A percentile compares a stretch with the other conserved stretches of the same genome.
Evolutionary conservation across 352 stramenopile species (phyloP).

Genomic region (Pythium biforme): DNA sequence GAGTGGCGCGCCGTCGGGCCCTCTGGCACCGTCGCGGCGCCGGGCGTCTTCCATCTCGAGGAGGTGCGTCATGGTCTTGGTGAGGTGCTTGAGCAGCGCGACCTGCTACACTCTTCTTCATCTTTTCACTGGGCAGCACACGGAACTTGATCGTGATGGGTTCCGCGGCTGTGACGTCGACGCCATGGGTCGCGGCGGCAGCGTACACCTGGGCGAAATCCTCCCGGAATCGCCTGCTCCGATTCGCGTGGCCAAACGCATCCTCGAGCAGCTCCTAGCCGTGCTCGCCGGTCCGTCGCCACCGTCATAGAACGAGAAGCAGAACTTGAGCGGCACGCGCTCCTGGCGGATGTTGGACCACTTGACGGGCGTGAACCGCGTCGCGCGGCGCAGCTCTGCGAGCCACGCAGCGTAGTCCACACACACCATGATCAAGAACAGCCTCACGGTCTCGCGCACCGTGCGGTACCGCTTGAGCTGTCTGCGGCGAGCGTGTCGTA

Average conservation of each 20-base stretch:
- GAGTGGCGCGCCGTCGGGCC: neutral
- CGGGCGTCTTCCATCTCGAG: neutral
- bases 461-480: neutral
- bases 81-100: constrained; percentile 8
- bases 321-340: constrained; percentile 7
- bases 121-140: neutral
- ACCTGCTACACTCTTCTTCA: neutral
- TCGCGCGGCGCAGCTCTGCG: constrained; percentile 5
- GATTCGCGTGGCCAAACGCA: neutral
- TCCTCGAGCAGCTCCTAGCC: constrained; percentile 5
- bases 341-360: neutral
- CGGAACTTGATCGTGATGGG: constrained; percentile 7
- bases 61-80: neutral
- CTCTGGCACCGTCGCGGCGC: neutral
- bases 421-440: constrained; percentile 4
- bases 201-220: neutral
- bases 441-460: constrained; percentile 4
- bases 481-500: neutral
- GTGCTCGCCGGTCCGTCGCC: neutral
- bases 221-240: neutral
- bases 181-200: neutral
- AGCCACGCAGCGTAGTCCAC: constrained; percentile 9
- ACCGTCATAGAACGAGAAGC: neutral
- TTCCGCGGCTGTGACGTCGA: constrained; percentile 6
- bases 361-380: neutral